Evolutionary conservation across 768 basidiomycete species (phyloP), one percentile per base, ranked within the genome.

Genomic region (Hypholoma fasciculare): DNA sequence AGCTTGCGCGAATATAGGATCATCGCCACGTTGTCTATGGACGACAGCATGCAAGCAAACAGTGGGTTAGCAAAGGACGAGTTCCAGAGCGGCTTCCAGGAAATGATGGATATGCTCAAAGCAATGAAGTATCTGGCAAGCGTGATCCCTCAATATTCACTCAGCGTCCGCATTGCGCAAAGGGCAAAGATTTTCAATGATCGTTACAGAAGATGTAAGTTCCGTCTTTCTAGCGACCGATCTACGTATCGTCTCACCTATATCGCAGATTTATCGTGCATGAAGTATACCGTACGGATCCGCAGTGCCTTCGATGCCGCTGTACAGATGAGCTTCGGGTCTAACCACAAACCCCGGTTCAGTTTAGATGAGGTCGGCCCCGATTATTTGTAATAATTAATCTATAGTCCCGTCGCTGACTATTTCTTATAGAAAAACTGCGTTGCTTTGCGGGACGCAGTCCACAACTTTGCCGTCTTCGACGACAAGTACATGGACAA

Each of bases 401-500:
- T n/a, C 39, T 40, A 42, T 9, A 6, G 6, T 9, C 30, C 30
- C 5, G 7, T 6, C 23, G 20, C 6, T 23, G 6, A 23, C 9
- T 9, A 9, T 48, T 14, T 27, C 6, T 11, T 12, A 9, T 37
- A 51, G 50, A 23, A 12, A 6, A 19, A 51, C 9, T 37, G 50
- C 34, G 7, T 12, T 27, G 27, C 20, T 7, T 26, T 51, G 11
- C 17, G 34, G 30, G 37, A 37, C 16, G 11, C 34, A 19, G 50
- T 51, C 17, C 27, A 51, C 13, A 23, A n/a, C 16, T 26, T 51
- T n/a, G 4, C 2, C 17, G n/a, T 34, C 12, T 51, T 51, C n/a
- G 50, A 51, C 50, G 50, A 51, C 9, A 37, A 51, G 30, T 34
- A 30, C 8, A 51, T 51, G 50, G 50, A 51, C 37, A 51, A 37